Evolutionary conservation across 78 protist species (phyloP).

Genomic region (Speleostelium caveatum): DNA sequence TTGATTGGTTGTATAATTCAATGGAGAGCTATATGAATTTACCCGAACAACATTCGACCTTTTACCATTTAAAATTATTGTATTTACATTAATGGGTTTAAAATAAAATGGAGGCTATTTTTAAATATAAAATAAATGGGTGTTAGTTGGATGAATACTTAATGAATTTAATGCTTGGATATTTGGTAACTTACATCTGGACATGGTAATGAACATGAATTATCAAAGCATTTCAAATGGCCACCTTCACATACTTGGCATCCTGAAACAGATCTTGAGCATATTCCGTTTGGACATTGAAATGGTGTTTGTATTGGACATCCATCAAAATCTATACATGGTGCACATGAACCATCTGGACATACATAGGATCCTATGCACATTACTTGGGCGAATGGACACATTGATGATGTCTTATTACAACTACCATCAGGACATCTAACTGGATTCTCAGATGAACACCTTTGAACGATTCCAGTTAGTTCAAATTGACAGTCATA

Average conservation of each 20-base stretch:
- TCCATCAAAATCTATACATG: constrained; percentile 59
- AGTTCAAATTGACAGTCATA: constrained; percentile 1
- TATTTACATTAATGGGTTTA: constrained; percentile 41
- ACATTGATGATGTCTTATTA: neutral
- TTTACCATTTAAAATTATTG: neutral
- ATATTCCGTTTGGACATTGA: constrained; percentile 42
- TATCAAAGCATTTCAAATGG: constrained; percentile 45
- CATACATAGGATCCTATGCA: neutral
- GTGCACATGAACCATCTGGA: constrained; percentile 60
- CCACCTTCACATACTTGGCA: constrained; percentile 46
- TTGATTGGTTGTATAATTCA: neutral
- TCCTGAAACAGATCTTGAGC: neutral
- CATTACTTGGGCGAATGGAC: neutral
- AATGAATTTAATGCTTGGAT: too few species aligned
- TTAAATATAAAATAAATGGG: neutral
- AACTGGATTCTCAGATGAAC: constrained; percentile 30
- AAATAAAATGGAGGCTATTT: constrained; percentile 57
- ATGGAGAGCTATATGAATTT: constrained; percentile 23
- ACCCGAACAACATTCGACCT: constrained; percentile 2
- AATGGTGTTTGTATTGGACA: constrained; percentile 24
- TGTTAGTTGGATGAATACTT: neutral
- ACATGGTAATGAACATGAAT: constrained; percentile 50
- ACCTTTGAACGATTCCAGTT: constrained; percentile 19
- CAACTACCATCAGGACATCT: constrained; percentile 64
- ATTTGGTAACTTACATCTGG: constrained; percentile 27